phyloP scores from a whole-genome alignment of 108 stramenopile species.

The Cyclotella baltica region DNA sequence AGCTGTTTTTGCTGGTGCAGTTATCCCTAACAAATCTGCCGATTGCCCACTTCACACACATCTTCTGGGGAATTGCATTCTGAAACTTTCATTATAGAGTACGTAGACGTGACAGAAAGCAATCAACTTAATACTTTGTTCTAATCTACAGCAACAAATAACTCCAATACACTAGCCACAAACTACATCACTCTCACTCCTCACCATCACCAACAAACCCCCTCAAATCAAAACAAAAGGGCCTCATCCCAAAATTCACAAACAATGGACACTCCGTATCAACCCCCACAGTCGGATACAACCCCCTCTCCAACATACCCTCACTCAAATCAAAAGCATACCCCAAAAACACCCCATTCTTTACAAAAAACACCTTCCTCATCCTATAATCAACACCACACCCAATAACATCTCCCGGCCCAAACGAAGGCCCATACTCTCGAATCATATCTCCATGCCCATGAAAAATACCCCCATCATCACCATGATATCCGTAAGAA shows the following conservation, averaged over 20 bases:
- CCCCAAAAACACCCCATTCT: constrained; percentile 88
- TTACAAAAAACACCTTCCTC: constrained; percentile 78
- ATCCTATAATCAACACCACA: constrained; percentile 80
- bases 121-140: no score
- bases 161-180: background rate
- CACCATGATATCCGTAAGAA: constrained; percentile 84
- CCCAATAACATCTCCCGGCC: constrained; percentile 85
- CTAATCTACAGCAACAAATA: background rate
- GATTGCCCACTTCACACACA: no score
- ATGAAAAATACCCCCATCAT: constrained; percentile 87
- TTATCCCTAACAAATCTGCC: no score
- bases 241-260: constrained; percentile 70
- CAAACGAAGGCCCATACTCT: constrained; percentile 74
- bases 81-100: no score
- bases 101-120: no score
- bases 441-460: constrained; percentile 69
- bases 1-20: no score
- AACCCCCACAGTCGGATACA: constrained; percentile 85
- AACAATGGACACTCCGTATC: constrained; percentile 69
- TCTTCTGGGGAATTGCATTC: no score
- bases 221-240: constrained; percentile 73
- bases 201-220: background rate
- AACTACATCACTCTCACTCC: background rate
- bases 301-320: constrained; percentile 53
- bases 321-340: constrained; percentile 65